These are phyloP conservation scores for Cystobasidium onofrii DNA, from an alignment of 768 basidiomycete genomes.

Conservation along the genomic window DNA sequence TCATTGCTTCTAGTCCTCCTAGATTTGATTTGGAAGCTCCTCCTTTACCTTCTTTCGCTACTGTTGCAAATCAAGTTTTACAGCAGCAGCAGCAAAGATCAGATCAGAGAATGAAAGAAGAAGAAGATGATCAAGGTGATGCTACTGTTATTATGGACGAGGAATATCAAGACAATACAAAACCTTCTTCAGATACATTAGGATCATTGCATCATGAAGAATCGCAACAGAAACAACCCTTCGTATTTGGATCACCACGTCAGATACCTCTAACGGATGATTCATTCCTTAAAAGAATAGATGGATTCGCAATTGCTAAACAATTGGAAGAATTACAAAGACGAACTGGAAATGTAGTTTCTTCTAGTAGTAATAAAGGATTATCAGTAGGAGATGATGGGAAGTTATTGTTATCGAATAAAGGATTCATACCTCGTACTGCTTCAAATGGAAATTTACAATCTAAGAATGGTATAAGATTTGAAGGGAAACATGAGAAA, in stretches of 20 bases:
- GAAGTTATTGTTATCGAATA: too few relatives aligned
- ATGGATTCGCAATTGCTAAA: constrained; percentile 1
- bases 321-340: constrained; percentile 9
- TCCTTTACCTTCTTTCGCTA: constrained; percentile 24
- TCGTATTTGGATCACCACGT: constrained; percentile 5
- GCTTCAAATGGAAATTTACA: background rate
- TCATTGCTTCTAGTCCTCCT: constrained; percentile 20
- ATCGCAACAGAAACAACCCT: background rate
- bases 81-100: background rate
- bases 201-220: background rate
- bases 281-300: background rate
- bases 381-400: background rate
- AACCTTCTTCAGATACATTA: background rate
- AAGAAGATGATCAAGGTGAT: background rate
- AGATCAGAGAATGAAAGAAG: background rate
- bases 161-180: background rate
- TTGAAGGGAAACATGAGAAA: constrained; percentile 15
- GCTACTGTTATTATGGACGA: background rate
- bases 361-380: background rate
- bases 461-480: background rate
- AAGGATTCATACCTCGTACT: background rate
- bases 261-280: background rate
- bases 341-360: background rate
- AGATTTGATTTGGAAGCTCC: constrained; percentile 25
- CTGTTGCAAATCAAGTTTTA: background rate